phyloP scores from a whole-genome alignment of 192 early-diverging fungal species.

The Dissophora globulifera region DNA sequence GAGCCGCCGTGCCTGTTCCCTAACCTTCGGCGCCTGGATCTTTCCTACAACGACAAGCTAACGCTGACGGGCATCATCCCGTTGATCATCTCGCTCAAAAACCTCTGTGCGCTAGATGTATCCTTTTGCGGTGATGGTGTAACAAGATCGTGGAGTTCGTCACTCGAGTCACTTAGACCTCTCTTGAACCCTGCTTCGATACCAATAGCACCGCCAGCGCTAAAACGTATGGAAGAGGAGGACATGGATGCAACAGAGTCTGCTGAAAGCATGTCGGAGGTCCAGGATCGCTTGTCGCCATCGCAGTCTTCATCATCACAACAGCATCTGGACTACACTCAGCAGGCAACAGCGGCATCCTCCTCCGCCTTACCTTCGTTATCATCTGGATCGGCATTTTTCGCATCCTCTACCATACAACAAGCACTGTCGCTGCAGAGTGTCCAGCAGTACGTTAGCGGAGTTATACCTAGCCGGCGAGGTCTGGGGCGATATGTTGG shows the following conservation, averaged over 20 bases:
- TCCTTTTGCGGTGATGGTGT: slow-evolving; percentile 49
- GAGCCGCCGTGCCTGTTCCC: slow-evolving; percentile 13
- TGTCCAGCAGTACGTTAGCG: neutral
- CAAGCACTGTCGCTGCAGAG: neutral
- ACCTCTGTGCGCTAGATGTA: slow-evolving; percentile 35
- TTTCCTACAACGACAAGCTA: slow-evolving; percentile 47
- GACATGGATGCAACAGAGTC: too few relatives aligned
- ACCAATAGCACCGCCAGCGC: neutral
- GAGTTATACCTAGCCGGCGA: slow-evolving; percentile 1
- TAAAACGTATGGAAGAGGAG: too few relatives aligned
- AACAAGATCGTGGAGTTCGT: slow-evolving; percentile 24
- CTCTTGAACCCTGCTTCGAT: neutral
- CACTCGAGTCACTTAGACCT: slow-evolving; percentile 10
- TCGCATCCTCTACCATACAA: neutral
- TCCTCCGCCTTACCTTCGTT: too few relatives aligned
- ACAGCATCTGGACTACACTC: too few relatives aligned
- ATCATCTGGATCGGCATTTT: neutral
- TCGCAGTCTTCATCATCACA: too few relatives aligned
- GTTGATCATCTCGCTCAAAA: slow-evolving; percentile 38
- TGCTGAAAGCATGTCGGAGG: too few relatives aligned
- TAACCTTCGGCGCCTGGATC: slow-evolving; percentile 32
- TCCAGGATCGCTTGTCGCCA: too few relatives aligned
- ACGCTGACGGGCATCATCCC: slow-evolving; percentile 41
- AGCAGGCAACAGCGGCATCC: too few relatives aligned
- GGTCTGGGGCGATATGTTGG: slow-evolving; percentile 28